Evolutionary conservation across 2,329 filamentous ascomycete genomes (phyloP), one percentile per base, ranked within the genome.

Genomic region (Coniochaeta hoffmannii): DNA sequence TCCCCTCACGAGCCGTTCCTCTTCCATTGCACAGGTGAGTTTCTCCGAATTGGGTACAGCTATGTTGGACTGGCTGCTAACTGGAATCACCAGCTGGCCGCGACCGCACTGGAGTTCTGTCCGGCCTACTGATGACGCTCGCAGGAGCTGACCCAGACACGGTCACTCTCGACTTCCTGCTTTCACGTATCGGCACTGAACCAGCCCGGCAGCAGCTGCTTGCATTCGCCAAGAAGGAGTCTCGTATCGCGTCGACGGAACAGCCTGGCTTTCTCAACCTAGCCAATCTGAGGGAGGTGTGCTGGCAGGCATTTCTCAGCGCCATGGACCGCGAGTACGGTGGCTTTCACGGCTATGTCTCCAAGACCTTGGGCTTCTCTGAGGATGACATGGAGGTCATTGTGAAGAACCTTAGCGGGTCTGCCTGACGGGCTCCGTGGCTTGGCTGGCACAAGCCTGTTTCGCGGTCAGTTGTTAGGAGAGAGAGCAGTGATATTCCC

Each of bases 21-120:
- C 50, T 75, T 82, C 38, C 80, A 83, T 63, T 83, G 79, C 63
- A 80, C 75, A 9, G 79, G 78, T 79, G 61, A 61, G 72, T 66
- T 53, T 53, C 30, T 26, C 54, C 15, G 22, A 28, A 22, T 46
- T 9, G 17, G 10, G 19, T 35, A 17, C 9, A 6, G 34, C 17
- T 32, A 50, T 26, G 15, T 50, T 28, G n/a, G 50, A 14, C 19
- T 50, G 9, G 34, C 17, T 26, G 41, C 41, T 46, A 28, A 46
- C 41, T 24, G 22, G 9, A n/a, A 6, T 17, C 32, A 19, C 61
- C 54, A 81, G 79, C 77, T 24, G 79, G 80, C 8, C 74, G 79
- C 53, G 80, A 82, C 57, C 72, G 79, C 24, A 83, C 79, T 0
- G 79, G 79, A 9, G 70, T 82, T 9, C 63, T 81, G 9, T 71